A percentile compares a stretch with the other conserved stretches of the same genome.
phyloP scores from a whole-genome alignment of 2,329 filamentous ascomycete genomes.

The Sporothrix schenckii region DNA sequence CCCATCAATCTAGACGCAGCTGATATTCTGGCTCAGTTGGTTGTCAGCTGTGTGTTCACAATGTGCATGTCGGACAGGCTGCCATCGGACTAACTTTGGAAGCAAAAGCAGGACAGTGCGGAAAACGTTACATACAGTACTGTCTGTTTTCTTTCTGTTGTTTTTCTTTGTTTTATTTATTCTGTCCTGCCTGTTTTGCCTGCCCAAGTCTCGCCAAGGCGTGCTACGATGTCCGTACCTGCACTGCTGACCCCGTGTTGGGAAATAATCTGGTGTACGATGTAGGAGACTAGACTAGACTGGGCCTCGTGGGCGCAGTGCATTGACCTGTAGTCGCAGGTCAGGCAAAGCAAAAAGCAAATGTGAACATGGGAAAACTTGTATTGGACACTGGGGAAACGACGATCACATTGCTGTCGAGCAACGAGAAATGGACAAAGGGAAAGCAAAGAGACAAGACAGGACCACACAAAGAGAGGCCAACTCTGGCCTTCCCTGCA shows the following conservation, averaged over 20 bases:
- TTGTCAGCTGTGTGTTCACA: not conserved
- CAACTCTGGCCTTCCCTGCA: not conserved
- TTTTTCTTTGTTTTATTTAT: not conserved
- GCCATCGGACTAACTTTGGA: not conserved
- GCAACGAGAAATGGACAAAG: not conserved
- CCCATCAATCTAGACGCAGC: not conserved
- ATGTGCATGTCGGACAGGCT: not conserved
- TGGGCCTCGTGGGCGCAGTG: not conserved
- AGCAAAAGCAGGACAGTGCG: not conserved
- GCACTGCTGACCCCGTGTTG: not conserved
- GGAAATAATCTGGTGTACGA: not conserved
- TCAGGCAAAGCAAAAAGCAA: not conserved
- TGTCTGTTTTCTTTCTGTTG: not conserved
- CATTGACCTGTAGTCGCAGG: not conserved
- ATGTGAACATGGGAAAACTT: not conserved
- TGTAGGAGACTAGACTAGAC: not conserved
- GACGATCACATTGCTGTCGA: not conserved
- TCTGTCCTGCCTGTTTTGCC: not conserved
- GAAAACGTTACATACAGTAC: slow-evolving; percentile 2
- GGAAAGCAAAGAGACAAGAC: not conserved
- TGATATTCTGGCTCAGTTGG: not conserved
- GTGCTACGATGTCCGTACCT: not conserved
- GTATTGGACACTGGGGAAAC: not conserved
- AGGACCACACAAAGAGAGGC: not conserved
- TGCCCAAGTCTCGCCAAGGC: no score